Evolutionary conservation across 2,329 filamentous ascomycete genomes (phyloP), one percentile per base, ranked within the genome.

Genomic region (Parastagonospora nodorum): DNA sequence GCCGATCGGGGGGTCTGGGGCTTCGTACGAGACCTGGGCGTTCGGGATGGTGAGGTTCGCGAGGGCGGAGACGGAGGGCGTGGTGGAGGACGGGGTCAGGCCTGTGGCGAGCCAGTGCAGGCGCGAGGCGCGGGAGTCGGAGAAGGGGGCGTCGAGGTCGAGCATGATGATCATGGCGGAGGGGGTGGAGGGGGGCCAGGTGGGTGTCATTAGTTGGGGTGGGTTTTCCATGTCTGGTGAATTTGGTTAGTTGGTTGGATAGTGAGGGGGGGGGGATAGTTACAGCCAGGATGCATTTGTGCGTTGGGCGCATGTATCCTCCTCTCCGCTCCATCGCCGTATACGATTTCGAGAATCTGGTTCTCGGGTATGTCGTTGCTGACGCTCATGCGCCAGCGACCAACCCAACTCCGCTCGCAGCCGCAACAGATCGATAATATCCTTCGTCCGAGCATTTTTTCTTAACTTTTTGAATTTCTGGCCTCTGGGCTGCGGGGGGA

Each of bases 61-160:
- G 8, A 19, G 37, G 37, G 9, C n/a, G 7, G 7, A 7, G 4
- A 16, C 10, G 7, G 37, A 27, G 15, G 37, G 7, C 2, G 37
- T n/a, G 8, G 37, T 12, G 11, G 37, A 39, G 37, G 37, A 24
- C 2, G 19, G n/a, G 2, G 15, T 10, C 8, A 39, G 8, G 51
- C 32, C 58, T 24, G 64, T 54, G 15, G 58, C 64, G 10, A 71
- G 53, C 67, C 68, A 72, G 54, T 71, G 68, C 15, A 72, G 58
- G 19, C 67, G 60, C 28, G 64, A 55, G 9, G 66, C 58, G 47
- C 69, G 66, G 3, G 59, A 61, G 44, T 55, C 55, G 48, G 70
- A 65, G 36, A 53, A 52, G 7, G 69, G 68, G 4, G 70, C 66
- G 40, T 72, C 68, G n/a, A 55, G 50, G 51, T 72, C 69, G 16